Base-by-base conservation (phyloP, 768 basidiomycete species). In the Suillus weaverae region DNA sequence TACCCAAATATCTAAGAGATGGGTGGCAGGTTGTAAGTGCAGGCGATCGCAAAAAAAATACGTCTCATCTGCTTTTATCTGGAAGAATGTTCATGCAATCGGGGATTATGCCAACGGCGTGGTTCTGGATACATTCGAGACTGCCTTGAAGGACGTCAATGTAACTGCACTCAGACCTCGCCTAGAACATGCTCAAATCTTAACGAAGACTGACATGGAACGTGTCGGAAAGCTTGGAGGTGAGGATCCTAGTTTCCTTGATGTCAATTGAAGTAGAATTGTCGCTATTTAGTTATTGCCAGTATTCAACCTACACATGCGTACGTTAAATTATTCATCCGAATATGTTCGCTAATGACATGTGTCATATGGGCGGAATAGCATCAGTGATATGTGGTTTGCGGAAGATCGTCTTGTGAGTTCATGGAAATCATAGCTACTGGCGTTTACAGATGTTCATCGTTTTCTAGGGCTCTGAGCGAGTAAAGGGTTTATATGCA, bases 221-320 rank as follows among this genome's bases (percentile, higher is more conserved):
- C 85, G 94, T 18, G 81, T 95, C 18, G 94, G 90, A 22, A 85
- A 81, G 67, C 85, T 96, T 9, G 95, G 94, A 63, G 89, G 94
- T 92, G 70, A 68, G 85, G 69, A 35, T 9, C 64, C n/a, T 26
- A 33, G 18, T 66, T 30, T 26, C 39, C 63, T 32, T 50, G 26
- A 54, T 22, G 32, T 26, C 35, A 26, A 63, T 18, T 56, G 26
- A 62, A 43, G 63, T 70, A 64, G 67, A 60, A 61, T 54, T 53
- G 5, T n/a, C 46, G 30, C 20, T 36, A 64, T 62, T 16, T 69
- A 95, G 92, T 96, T 43, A 95, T 97, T 70, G 93, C 90, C 20
- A 95, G 92, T 70, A 83, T 95, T 13, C 95, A 97, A 74, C 94
- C 95, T 16, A 94, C 92, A 5, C 94, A 96, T 79, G 92, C 85